Conservation (phyloP, 345 rosid species). For the Eucalyptus regnans region DNA sequence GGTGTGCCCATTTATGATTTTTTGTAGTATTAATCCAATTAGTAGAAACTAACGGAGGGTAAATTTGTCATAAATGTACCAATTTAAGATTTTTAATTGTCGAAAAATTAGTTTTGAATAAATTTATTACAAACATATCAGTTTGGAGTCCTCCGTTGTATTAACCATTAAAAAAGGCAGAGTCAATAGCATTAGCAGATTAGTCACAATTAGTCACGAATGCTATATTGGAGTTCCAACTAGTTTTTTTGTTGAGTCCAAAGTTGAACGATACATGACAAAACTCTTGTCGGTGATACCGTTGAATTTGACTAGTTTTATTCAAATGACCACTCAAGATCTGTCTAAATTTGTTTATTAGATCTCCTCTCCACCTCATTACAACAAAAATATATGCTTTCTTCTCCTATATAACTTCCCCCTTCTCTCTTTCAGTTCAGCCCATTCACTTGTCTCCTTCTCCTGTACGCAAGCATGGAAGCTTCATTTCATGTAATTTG, state of each 20-base stretch:
- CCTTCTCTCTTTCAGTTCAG: background rate
- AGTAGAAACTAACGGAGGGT: rapidly evolving
- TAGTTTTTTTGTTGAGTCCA: background rate
- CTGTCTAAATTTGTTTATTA: background rate
- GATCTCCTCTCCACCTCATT: background rate
- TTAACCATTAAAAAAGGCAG: background rate
- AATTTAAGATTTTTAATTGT: too few relatives aligned
- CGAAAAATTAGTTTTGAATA: too few relatives aligned
- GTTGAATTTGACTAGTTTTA: background rate
- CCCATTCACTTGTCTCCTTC: background rate
- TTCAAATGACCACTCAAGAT: background rate
- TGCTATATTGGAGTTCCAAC: background rate
- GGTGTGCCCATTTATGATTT: too few relatives aligned
- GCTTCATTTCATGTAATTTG: background rate
- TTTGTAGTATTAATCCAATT: rapidly evolving
- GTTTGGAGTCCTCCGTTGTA: too few relatives aligned
- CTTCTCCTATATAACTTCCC: background rate
- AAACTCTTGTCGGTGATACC: background rate
- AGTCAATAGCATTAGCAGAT: background rate
- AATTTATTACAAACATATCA: rapidly evolving
- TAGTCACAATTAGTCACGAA: background rate
- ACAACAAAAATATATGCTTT: background rate
- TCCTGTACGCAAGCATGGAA: background rate
- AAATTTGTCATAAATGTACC: too few relatives aligned
- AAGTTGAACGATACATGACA: background rate